Evolutionary conservation across 2,329 filamentous ascomycete genomes (phyloP), one percentile per base, ranked within the genome.

Genomic region (Aspergillus sp.): DNA sequence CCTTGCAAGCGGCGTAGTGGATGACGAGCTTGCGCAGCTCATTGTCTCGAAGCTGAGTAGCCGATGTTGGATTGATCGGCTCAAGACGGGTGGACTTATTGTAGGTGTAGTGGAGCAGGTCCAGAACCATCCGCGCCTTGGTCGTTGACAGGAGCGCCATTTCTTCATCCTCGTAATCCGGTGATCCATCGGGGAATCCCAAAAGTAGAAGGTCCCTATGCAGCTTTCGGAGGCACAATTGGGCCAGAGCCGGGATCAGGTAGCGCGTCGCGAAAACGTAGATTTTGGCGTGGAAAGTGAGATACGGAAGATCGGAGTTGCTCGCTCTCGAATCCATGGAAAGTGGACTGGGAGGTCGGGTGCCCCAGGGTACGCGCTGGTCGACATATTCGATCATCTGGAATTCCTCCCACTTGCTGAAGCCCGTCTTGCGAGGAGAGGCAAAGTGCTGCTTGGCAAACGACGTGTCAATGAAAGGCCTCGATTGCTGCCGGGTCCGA

Each of bases 241-340:
- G 64, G 3, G 65, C 65, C 27, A 70, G 60, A 10, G 60, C 61
- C 4, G 65, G 62, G 43, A 70, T 66, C 35, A 69, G 52, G 51
- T 67, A 70, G 39, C 64, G 63, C 2, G 65, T 66, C n/a, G 67
- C 66, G 43, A 70, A 69, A 45, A 68, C 62, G 47, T 70, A 69
- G 37, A 70, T 46, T 52, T 70, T 69, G n/a, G 67, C 67, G 34
- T 70, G 67, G 52, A 69, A 69, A 33, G 67, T 57, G 27, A 69
- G 58, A 43, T 70, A 69, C 4, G 66, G 66, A 9, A 65, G 54
- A 10, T 60, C 59, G 11, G 51, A 44, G 7, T 38, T 40, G 27
- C 37, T 37, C 8, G 36, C 42, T 32, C 35, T 33, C 37, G 27
- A 39, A 45, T 11, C 49, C 40, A 11, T 48, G 52, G 27, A 19